Percentiles rank a stretch among this genome's conserved stretches.
phyloP scores from a whole-genome alignment of 169 alveolate species.

The Theileria equi region DNA sequence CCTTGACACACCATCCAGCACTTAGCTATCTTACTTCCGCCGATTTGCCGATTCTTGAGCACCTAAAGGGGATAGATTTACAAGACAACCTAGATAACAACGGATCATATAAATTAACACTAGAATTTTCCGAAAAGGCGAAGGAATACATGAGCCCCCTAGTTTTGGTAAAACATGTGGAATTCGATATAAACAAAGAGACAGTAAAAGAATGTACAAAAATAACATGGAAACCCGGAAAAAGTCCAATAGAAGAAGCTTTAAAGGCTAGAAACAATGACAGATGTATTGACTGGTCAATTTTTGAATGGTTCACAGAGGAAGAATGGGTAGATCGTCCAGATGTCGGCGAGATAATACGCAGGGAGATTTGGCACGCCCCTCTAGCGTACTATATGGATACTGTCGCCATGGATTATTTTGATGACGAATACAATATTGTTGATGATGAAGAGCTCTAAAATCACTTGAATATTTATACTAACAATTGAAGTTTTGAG shows the following conservation, averaged over 20 bases:
- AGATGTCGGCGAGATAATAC: conserved; percentile 85
- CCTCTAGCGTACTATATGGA: conserved; percentile 83
- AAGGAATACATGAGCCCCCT: conserved; percentile 83
- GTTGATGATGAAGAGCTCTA: conserved; percentile 67
- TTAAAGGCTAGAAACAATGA: conserved; percentile 52
- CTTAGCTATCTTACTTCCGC: conserved; percentile 80
- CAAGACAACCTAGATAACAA: conserved; percentile 85
- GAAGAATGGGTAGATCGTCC: conserved; percentile 78
- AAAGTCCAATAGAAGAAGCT: conserved; percentile 66
- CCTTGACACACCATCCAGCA: conserved; percentile 83
- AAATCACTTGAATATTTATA: no score
- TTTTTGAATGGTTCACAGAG: conserved; percentile 78
- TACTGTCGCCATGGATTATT: conserved; percentile 66
- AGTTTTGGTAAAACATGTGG: conserved; percentile 78
- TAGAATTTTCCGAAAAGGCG: conserved; percentile 80
- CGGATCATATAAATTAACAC: conserved; percentile 84
- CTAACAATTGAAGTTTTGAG: no score
- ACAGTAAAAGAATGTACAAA: conserved; percentile 83
- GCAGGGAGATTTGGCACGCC: conserved; percentile 89
- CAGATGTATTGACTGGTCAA: conserved; percentile 73
- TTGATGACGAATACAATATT: conserved; percentile 76
- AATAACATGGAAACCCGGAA: conserved; percentile 82
- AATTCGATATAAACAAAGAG: conserved; percentile 77
- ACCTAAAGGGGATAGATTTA: conserved; percentile 73
- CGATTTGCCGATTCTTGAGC: conserved; percentile 79